Percentiles rank a stretch among this genome's conserved stretches.
These are phyloP conservation scores for Rhodotorula sphaerocarpa DNA, from an alignment of 768 basidiomycete species.

Conservation along the genomic window DNA sequence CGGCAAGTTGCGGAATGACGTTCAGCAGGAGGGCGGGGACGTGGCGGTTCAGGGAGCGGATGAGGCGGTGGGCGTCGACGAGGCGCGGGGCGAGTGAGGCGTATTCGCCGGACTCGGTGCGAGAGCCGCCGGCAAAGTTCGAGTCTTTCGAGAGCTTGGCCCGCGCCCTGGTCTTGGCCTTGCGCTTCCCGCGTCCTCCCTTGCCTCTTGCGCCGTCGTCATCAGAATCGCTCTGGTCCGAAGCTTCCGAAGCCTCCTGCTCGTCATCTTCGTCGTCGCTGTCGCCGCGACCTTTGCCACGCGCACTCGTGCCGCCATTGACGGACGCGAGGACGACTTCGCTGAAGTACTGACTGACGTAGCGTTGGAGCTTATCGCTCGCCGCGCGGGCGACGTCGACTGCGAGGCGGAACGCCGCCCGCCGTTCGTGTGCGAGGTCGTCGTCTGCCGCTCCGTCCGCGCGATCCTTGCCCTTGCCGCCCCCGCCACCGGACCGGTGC, in stretches of 20 bases:
- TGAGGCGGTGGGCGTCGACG: slow-evolving; percentile 69
- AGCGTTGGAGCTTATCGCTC: slow-evolving; percentile 75
- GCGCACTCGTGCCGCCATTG: slow-evolving; percentile 37
- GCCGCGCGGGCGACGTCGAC: slow-evolving; percentile 76
- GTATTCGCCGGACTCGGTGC: neutral
- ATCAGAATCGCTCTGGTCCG: slow-evolving; percentile 45
- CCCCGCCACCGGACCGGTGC: slow-evolving; percentile 1
- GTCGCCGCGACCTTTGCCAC: too few relatives aligned
- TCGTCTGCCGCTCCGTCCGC: too few relatives aligned
- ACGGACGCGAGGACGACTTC: slow-evolving; percentile 62
- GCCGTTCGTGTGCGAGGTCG: slow-evolving; percentile 10
- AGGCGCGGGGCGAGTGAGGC: slow-evolving; percentile 43
- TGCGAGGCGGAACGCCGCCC: slow-evolving; percentile 62
- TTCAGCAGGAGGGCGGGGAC: slow-evolving; percentile 76
- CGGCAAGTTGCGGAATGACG: slow-evolving; percentile 86
- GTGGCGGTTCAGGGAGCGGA: slow-evolving; percentile 68
- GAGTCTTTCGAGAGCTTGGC: too few relatives aligned
- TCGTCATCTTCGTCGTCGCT: neutral
- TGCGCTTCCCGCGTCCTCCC: slow-evolving; percentile 21
- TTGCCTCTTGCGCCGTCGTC: slow-evolving; percentile 50
- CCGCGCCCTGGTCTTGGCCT: neutral
- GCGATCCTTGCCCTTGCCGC: too few relatives aligned
- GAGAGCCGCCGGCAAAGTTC: too few relatives aligned
- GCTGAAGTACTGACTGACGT: slow-evolving; percentile 83
- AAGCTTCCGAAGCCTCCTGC: too few relatives aligned